Evolutionary conservation across 192 early-diverging fungal genomes (phyloP).

Genomic region (Kappamyces sp.): DNA sequence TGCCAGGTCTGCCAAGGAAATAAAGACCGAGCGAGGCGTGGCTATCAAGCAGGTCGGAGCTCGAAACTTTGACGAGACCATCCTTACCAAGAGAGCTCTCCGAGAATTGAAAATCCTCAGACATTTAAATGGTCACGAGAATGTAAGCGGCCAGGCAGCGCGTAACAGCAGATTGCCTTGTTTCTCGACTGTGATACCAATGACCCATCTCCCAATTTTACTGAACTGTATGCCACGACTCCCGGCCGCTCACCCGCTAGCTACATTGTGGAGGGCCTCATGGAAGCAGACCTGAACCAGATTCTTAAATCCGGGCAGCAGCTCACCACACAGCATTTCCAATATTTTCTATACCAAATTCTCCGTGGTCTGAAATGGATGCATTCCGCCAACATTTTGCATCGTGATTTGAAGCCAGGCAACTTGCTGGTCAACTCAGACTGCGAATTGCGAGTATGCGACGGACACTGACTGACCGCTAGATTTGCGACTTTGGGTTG

Average conservation of each 20-base stretch:
- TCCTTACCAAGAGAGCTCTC: conserved; percentile 81
- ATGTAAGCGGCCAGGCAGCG: conserved; percentile 41
- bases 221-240: conserved; percentile 64
- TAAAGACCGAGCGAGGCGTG: conserved; percentile 27
- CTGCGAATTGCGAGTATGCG: conserved; percentile 41
- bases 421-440: conserved; percentile 52
- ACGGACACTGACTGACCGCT: neutral
- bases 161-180: conserved; percentile 69
- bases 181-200: conserved; percentile 89
- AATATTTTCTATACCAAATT: conserved; percentile 99
- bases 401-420: conserved; percentile 95
- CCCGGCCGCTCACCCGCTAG: conserved; percentile 8
- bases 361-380: conserved; percentile 95
- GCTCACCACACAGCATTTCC: conserved; percentile 92
- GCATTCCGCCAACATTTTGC: conserved; percentile 95
- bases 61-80: conserved; percentile 75
- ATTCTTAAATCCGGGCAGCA: conserved; percentile 91
- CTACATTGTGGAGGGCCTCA: conserved; percentile 94
- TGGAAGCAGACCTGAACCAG: conserved; percentile 98
- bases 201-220: conserved; percentile 65
- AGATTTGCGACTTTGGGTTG: conserved; percentile 54
- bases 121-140: conserved; percentile 92
- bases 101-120: conserved; percentile 88
- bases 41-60: conserved; percentile 80
- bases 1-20: conserved; percentile 29